A percentile compares a stretch with the other conserved stretches of the same genome.
phyloP scores from a whole-genome alignment of 1,284 basidiomycete genomes.

The Tylopilus orsonianus region DNA sequence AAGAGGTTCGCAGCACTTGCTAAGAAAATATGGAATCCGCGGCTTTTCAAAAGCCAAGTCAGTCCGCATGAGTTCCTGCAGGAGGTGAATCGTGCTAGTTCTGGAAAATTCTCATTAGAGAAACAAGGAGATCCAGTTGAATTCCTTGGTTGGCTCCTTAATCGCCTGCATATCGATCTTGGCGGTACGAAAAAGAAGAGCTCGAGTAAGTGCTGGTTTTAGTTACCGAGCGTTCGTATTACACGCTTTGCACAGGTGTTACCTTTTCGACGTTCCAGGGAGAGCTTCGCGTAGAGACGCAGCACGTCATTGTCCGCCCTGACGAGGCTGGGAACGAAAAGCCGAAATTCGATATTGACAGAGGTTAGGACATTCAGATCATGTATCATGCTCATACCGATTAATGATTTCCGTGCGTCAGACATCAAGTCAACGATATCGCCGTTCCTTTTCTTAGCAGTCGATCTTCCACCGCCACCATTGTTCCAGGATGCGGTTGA shows the following conservation, averaged over 20 bases:
- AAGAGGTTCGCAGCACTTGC: conserved; percentile 84
- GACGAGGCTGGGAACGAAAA: conserved; percentile 70
- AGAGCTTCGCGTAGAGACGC: conserved; percentile 88
- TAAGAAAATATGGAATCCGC: conserved; percentile 94
- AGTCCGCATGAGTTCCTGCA: conserved; percentile 98
- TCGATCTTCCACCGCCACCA: conserved; percentile 95
- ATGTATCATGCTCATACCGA: conserved; percentile 9
- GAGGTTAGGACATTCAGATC: conserved; percentile 55
- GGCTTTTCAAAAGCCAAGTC: conserved; percentile 96
- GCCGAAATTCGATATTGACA: conserved; percentile 87
- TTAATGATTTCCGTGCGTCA: conserved; percentile 36
- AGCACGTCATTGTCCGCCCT: conserved; percentile 86
- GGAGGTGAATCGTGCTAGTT: conserved; percentile 87
- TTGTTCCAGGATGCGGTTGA: conserved; percentile 94
- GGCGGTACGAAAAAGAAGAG: conserved; percentile 86
- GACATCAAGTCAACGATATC: conserved; percentile 86
- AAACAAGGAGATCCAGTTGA: conserved; percentile 96
- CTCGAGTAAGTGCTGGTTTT: conserved; percentile 61
- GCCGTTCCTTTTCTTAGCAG: conserved; percentile 93
- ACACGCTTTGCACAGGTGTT: conserved; percentile 53
- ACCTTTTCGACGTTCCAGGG: conserved; percentile 96
- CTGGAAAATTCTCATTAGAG: conserved; percentile 88
- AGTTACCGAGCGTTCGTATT: conserved; percentile 17
- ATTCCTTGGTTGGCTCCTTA: conserved; percentile 95
- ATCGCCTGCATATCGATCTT: conserved; percentile 88